Conservation (phyloP, 2,329 filamentous ascomycete species). For the Pestalotiopsis sp. region DNA sequence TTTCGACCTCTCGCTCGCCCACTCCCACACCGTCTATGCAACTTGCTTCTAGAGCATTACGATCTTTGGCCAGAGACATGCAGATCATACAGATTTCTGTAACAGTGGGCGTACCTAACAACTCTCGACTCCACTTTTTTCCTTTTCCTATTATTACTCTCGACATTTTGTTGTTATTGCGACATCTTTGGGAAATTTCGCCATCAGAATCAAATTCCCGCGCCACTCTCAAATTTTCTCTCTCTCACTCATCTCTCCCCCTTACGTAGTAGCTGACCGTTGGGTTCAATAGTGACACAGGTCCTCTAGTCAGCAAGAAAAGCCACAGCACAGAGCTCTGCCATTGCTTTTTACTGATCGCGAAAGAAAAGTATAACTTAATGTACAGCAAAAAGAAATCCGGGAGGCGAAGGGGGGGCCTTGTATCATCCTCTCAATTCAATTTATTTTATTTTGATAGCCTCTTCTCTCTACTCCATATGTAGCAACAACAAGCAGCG, state of each 20-base stretch:
- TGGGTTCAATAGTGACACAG: neutral
- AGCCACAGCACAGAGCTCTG: neutral
- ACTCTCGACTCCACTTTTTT: neutral
- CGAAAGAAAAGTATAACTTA: neutral
- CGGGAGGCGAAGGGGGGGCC: neutral
- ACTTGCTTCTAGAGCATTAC: conserved; percentile 9
- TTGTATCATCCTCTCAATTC: neutral
- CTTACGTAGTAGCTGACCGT: neutral
- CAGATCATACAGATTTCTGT: conserved; percentile 8
- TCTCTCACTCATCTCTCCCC: neutral
- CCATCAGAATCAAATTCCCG: too few species aligned
- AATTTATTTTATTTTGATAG: neutral
- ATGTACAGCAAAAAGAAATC: neutral
- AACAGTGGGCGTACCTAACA: neutral
- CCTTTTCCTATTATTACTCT: neutral
- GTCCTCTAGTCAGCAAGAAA: neutral
- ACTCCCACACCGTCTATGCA: neutral
- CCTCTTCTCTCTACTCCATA: neutral
- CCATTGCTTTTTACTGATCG: neutral
- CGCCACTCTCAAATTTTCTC: too few species aligned
- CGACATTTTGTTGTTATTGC: neutral
- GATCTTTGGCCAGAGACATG: conserved; percentile 5
- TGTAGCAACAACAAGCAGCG: neutral
- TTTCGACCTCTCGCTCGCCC: too few species aligned
- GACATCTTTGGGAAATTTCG: too few species aligned